Conservation (phyloP, 192 early-diverging fungal species). For the Podila verticillata region DNA sequence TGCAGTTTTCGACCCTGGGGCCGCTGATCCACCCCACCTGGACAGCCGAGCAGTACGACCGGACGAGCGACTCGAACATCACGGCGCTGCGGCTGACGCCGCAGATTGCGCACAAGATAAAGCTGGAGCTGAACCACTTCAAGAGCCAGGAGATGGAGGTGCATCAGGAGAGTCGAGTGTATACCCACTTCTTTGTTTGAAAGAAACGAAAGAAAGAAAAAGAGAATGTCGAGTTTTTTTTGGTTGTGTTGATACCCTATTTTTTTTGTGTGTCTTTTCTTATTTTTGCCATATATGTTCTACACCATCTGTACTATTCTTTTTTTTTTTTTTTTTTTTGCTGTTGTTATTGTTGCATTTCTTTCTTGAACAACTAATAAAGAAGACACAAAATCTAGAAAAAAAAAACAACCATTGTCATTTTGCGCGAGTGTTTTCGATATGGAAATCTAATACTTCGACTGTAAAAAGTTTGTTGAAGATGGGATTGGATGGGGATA, state of each 20-base stretch:
- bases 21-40: conserved; percentile 73
- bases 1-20: conserved; percentile 58
- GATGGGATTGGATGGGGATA: too few species aligned
- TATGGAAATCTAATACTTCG: too few species aligned
- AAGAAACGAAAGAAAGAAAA: not conserved
- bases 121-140: conserved; percentile 94
- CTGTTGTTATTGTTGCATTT: too few species aligned
- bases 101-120: conserved; percentile 85
- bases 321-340: too few species aligned
- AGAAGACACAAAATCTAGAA: too few species aligned
- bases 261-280: not conserved
- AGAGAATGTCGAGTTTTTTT: not conserved
- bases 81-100: conserved; percentile 88
- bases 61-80: conserved; percentile 82
- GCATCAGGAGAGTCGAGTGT: conserved; percentile 77
- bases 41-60: conserved; percentile 84
- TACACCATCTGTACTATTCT: too few species aligned
- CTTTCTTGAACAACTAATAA: too few species aligned
- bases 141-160: conserved; percentile 93
- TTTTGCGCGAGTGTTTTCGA: too few species aligned
- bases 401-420: too few species aligned
- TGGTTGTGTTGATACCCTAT: not conserved
- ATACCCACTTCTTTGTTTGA: conserved; percentile 80
- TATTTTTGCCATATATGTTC: not conserved
- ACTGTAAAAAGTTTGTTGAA: too few species aligned